Evolutionary conservation across 2,329 filamentous ascomycete genomes (phyloP).

Genomic region (Botryosphaeria dothidea): DNA sequence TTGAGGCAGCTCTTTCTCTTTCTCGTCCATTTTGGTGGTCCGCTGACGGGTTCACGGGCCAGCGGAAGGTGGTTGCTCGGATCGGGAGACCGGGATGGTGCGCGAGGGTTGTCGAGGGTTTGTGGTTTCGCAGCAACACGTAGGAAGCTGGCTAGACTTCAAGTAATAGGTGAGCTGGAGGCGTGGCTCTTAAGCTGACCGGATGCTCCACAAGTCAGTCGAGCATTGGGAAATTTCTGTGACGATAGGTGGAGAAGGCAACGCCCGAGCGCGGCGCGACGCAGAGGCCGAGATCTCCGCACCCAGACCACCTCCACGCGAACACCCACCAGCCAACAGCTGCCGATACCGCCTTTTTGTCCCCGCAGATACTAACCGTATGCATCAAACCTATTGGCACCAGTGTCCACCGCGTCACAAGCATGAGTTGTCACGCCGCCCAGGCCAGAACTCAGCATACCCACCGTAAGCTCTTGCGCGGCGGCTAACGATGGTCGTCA

Average conservation of each 20-base stretch:
- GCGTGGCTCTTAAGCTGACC: neutral
- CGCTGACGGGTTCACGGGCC: neutral
- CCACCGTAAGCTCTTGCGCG: neutral
- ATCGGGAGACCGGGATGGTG: neutral
- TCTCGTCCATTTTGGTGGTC: neutral
- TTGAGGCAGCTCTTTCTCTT: neutral
- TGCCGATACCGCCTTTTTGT: conserved; percentile 6
- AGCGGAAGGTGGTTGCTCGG: neutral
- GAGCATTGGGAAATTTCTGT: conserved; percentile 2
- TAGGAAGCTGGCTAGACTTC: neutral
- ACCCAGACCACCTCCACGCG: conserved; percentile 11
- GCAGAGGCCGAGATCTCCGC: conserved; percentile 15
- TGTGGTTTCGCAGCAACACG: neutral
- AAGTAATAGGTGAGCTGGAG: neutral
- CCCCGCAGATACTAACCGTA: neutral
- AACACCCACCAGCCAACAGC: conserved; percentile 8
- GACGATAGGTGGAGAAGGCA: neutral
- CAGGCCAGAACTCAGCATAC: neutral
- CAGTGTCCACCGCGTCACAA: conserved; percentile 8
- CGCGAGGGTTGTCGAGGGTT: neutral
- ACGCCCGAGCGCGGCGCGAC: conserved; percentile 11
- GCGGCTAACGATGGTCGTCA: neutral
- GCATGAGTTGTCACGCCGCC: conserved; percentile 8
- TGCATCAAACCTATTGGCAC: conserved; percentile 8
- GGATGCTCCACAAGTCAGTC: conserved; percentile 3